Conservation (phyloP, 768 basidiomycete genomes). For the Xerocomellus amylosporus region DNA sequence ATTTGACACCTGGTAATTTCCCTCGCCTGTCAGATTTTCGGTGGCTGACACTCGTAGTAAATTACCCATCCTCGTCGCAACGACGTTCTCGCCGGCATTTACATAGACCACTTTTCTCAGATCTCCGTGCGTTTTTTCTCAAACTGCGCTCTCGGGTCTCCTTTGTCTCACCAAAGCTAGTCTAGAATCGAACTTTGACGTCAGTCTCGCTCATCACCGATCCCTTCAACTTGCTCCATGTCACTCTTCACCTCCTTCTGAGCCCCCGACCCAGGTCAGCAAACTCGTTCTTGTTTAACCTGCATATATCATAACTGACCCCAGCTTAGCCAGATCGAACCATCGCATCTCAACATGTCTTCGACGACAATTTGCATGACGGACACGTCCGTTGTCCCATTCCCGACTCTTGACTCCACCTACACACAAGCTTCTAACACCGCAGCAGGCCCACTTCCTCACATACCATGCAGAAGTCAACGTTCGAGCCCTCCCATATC, state of each 20-base stretch:
- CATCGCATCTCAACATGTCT: conserved; percentile 12
- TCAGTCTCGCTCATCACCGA: conserved; percentile 2
- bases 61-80: conserved; percentile 9
- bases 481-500: conserved; percentile 7
- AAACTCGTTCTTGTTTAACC: background rate
- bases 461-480: conserved; percentile 52
- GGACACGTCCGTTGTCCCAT: conserved; percentile 27
- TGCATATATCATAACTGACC: background rate
- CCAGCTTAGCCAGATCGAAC: conserved; percentile 3
- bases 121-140: conserved; percentile 10
- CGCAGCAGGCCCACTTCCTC: conserved; percentile 59
- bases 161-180: conserved; percentile 12
- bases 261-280: conserved; percentile 9
- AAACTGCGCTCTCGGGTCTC: background rate
- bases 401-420: conserved; percentile 22
- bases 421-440: conserved; percentile 45
- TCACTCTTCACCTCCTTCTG: conserved; percentile 15
- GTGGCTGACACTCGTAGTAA: conserved; percentile 21
- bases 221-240: conserved; percentile 16
- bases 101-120: conserved; percentile 1
- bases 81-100: conserved; percentile 7
- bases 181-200: conserved; percentile 15
- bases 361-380: conserved; percentile 25
- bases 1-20: conserved; percentile 4
- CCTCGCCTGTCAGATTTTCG: background rate